Conservation (phyloP, 148 eudicot genomes). For the Vaccinium myrtillus region DNA sequence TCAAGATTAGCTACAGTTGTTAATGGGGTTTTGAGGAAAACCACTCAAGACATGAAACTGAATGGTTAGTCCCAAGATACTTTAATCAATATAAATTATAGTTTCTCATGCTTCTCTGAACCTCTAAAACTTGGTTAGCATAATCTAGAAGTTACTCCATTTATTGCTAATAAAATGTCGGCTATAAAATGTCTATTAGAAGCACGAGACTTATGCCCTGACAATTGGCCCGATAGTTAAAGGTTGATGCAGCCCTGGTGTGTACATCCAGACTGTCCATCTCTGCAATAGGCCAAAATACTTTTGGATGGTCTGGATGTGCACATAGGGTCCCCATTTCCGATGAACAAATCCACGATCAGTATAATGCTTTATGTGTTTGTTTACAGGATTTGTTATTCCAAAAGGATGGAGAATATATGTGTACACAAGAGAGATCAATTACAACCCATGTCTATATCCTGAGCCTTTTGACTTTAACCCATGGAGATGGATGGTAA, state of each 20-base stretch:
- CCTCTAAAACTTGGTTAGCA: neutral
- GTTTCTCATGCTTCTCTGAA: neutral
- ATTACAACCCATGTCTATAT: constrained; percentile 76
- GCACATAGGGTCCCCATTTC: too few relatives aligned
- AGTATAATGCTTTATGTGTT: neutral
- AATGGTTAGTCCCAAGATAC: constrained; percentile 56
- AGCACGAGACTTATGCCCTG: neutral
- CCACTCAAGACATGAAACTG: constrained; percentile 86
- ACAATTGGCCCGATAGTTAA: too few relatives aligned
- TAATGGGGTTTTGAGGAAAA: constrained; percentile 94
- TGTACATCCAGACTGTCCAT: too few relatives aligned
- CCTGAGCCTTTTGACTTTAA: constrained; percentile 83
- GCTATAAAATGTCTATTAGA: neutral
- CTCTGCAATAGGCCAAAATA: too few relatives aligned
- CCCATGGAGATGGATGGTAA: constrained; percentile 99
- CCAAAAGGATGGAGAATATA: constrained; percentile 98
- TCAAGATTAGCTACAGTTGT: constrained; percentile 96
- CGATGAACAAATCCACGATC: neutral
- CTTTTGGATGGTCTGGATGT: too few relatives aligned
- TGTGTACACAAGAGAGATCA: constrained; percentile 87
- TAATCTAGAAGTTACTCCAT: neutral
- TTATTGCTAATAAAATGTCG: neutral
- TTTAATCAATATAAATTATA: neutral
- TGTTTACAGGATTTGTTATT: constrained; percentile 67
- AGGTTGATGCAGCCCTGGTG: too few relatives aligned